A percentile compares a stretch with the other conserved stretches of the same genome.
These are phyloP conservation scores for Saccharomyces jurei DNA, from an alignment of 805 yeast genomes.

Conservation along the genomic window DNA sequence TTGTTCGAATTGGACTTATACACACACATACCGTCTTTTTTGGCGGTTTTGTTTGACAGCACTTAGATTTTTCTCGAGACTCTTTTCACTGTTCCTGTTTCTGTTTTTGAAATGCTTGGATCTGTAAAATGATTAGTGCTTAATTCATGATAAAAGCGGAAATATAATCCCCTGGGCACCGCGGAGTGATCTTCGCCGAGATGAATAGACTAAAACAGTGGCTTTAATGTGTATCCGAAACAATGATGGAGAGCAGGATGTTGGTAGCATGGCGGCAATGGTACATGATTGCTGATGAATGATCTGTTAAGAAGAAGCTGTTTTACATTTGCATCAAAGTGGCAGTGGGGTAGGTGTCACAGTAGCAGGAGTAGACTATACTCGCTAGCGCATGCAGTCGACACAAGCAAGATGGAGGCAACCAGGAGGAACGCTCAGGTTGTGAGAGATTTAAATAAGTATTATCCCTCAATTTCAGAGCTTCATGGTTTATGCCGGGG, in stretches of 20 bases:
- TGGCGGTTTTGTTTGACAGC: slow-evolving; percentile 1
- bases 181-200: neutral
- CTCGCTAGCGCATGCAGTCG: slow-evolving; percentile 3
- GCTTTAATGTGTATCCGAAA: neutral
- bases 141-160: neutral
- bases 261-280: neutral
- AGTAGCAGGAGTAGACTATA: neutral
- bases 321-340: neutral
- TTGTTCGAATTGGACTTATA: neutral
- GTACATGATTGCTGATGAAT: neutral
- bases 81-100: neutral
- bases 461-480: slow-evolving; percentile 24
- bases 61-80: slow-evolving; percentile 1
- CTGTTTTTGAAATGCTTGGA: neutral
- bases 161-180: neutral
- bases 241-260: neutral
- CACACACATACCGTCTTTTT: slow-evolving; percentile 1
- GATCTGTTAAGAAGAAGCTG: neutral
- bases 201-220: neutral
- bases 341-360: neutral
- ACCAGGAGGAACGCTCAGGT: slow-evolving; percentile 16
- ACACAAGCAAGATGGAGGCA: slow-evolving; percentile 17
- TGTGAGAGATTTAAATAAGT: slow-evolving; percentile 6
- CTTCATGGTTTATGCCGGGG: neutral
- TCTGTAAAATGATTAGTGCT: neutral